Evolutionary conservation across 805 yeast genomes (phyloP), one percentile per base, ranked within the genome.

Genomic region (Lipomyces chichibuensis): DNA sequence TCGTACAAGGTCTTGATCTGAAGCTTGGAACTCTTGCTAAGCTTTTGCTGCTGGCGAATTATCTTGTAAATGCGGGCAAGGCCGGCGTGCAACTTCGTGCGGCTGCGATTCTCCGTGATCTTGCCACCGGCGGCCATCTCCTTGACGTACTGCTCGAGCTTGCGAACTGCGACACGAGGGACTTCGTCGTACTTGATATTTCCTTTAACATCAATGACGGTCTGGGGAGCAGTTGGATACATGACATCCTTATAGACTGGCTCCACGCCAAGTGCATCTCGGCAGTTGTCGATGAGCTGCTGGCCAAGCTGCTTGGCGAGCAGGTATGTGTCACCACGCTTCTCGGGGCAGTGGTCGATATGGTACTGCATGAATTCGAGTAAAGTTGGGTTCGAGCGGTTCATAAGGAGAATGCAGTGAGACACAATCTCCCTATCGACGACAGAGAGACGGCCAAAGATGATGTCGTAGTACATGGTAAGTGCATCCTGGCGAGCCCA

Each of bases 401-500:
- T 95, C 98, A 95, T 93, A 78, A 95, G 91, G 79, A 92, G 91
- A 76, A 95, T 93, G 80, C 99, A 96, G 78, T 92, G 97, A 72
- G 94, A 87, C 69, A 95, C 96, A 71, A 96, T 92, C 82, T 95
- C 97, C 79, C 99, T 88, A 80, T 95, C 98, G 72, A 95, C 90
- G 67, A 91, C 88, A 69, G 92, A 87, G 71, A 90, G 85, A 71
- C 91, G 89, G 79, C 99, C 99, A 79, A 95, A 96, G 74, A 95
- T 92, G 75, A 95, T 92, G 80, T 95, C 98, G 78, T 86, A 95
- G 82, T 91, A 95, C 91, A 95, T 89, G 60, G 92, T 87, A 74
- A 95, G 83, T 69, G 95, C 90, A 78, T 95, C 97, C 83, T 95
- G 99, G 80, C 98, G 91, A 59, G 98, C 98, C 99, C 99, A 95